These are phyloP conservation scores for Chaetothyriales sp. DNA, from an alignment of 2,329 filamentous ascomycete genomes.

Conservation along the genomic window DNA sequence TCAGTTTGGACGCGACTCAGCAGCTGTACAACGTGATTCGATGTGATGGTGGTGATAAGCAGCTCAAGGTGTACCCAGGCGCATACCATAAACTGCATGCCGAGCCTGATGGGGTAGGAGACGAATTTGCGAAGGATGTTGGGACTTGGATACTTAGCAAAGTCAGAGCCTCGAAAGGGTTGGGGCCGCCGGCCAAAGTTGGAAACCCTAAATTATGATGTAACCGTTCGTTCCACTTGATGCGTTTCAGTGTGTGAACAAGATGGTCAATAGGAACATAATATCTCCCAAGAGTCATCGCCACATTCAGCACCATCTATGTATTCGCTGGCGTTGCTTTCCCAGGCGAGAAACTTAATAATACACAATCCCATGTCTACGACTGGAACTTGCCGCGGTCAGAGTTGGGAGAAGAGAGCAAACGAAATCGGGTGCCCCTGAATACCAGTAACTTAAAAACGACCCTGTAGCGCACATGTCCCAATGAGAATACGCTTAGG, in stretches of 20 bases:
- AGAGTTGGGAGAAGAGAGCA: no score
- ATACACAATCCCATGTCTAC: no score
- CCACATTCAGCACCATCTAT: no score
- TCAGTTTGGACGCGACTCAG: slow-evolving; percentile 51
- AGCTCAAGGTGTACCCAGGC: slow-evolving; percentile 60
- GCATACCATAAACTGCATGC: slow-evolving; percentile 54
- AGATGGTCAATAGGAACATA: neutral
- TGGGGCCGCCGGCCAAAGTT: no score
- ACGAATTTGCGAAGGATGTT: slow-evolving; percentile 41
- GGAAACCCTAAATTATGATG: neutral
- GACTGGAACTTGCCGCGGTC: no score
- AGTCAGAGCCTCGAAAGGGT: neutral
- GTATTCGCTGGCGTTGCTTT: no score
- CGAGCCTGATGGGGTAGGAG: slow-evolving; percentile 21
- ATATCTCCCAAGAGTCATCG: neutral
- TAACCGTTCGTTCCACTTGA: no score
- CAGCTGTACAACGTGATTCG: slow-evolving; percentile 46
- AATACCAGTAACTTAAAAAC: neutral
- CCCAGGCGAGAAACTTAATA: no score
- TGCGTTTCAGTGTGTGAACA: neutral
- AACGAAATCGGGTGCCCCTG: neutral
- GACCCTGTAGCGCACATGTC: neutral
- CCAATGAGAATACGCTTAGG: no score
- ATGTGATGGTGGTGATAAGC: slow-evolving; percentile 36
- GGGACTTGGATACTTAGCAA: slow-evolving; percentile 48